A percentile compares a stretch with the other conserved stretches of the same genome.
Evolutionary conservation across 371 early-diverging fungal genomes (phyloP).

Genomic region (Actinomucor elegans): DNA sequence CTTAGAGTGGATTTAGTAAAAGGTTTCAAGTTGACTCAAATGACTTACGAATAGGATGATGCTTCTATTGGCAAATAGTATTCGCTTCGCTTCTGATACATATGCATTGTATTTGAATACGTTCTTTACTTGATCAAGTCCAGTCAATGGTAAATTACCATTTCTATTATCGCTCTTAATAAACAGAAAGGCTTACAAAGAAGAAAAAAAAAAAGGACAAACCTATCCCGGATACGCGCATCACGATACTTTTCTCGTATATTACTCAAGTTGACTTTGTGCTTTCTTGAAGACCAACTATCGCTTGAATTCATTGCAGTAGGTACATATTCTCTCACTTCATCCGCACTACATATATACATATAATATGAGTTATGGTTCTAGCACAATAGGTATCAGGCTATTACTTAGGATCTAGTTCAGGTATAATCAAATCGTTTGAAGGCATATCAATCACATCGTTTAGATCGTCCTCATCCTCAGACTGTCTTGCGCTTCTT

Average conservation of each 20-base stretch:
- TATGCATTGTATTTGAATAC: slow-evolving; percentile 12
- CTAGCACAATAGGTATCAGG: too few species aligned
- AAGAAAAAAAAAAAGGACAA: background rate
- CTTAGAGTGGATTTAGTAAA: slow-evolving; percentile 26
- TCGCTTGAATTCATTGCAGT: background rate
- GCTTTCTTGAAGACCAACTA: slow-evolving; percentile 2
- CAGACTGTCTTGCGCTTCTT: slow-evolving; percentile 22
- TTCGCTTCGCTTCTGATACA: slow-evolving; percentile 8
- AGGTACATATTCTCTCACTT: slow-evolving; percentile 22
- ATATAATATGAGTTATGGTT: too few species aligned
- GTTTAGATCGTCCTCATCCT: slow-evolving; percentile 20
- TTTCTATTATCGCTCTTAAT: too few species aligned
- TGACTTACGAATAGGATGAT: slow-evolving; percentile 33
- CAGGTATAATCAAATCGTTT: slow-evolving; percentile 41
- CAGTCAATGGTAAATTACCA: slow-evolving; percentile 7
- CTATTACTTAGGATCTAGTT: slow-evolving; percentile 45
- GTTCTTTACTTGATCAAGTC: background rate
- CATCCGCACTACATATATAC: slow-evolving; percentile 35
- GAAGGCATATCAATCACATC: slow-evolving; percentile 23
- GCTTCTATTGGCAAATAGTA: slow-evolving; percentile 24
- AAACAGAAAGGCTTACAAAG: too few species aligned
- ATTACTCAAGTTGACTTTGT: slow-evolving; percentile 29
- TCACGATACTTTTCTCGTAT: slow-evolving; percentile 39
- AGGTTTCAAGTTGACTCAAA: background rate
- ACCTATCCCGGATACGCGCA: slow-evolving; percentile 34